These are phyloP conservation scores for Fusarium annulatum DNA, from an alignment of 2,329 filamentous ascomycete genomes.

Conservation along the genomic window DNA sequence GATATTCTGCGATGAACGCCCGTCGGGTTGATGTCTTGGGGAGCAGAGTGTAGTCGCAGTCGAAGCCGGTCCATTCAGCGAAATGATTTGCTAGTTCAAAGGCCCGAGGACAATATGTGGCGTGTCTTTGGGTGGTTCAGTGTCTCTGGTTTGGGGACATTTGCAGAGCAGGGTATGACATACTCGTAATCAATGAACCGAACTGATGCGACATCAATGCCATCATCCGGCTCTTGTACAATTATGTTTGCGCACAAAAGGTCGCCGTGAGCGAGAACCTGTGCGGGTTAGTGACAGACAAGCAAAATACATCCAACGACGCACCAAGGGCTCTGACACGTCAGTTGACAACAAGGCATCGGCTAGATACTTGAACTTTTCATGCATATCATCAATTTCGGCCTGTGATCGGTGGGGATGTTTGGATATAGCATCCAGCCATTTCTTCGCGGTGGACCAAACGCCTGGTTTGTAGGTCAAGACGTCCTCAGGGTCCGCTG, in stretches of 20 bases:
- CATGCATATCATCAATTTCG: constrained; percentile 11
- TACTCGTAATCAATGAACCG: constrained; percentile 43
- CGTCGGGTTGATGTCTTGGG: constrained; percentile 30
- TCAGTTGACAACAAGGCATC: constrained; percentile 11
- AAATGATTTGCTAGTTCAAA: constrained; percentile 42
- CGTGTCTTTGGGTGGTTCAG: constrained; percentile 25
- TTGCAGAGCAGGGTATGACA: constrained; percentile 6
- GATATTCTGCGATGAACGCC: constrained; percentile 33
- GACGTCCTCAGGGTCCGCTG: not conserved
- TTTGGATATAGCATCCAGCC: constrained; percentile 31
- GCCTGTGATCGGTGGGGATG: not conserved
- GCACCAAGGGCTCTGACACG: constrained; percentile 31
- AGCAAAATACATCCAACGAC: not conserved
- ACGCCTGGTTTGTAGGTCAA: constrained; percentile 27
- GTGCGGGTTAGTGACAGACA: not conserved
- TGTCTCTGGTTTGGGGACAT: not conserved
- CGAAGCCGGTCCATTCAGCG: constrained; percentile 39
- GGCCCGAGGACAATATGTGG: constrained; percentile 37
- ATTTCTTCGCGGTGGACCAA: constrained; percentile 39
- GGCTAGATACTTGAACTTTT: constrained; percentile 31
- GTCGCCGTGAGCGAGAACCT: constrained; percentile 40
- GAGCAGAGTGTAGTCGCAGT: constrained; percentile 31
- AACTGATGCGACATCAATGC: constrained; percentile 17
- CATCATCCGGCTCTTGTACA: constrained; percentile 19
- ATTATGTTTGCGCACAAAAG: constrained; percentile 40